Evolutionary conservation across 805 yeast species (phyloP).

Genomic region (Yamadazyma sp.): DNA sequence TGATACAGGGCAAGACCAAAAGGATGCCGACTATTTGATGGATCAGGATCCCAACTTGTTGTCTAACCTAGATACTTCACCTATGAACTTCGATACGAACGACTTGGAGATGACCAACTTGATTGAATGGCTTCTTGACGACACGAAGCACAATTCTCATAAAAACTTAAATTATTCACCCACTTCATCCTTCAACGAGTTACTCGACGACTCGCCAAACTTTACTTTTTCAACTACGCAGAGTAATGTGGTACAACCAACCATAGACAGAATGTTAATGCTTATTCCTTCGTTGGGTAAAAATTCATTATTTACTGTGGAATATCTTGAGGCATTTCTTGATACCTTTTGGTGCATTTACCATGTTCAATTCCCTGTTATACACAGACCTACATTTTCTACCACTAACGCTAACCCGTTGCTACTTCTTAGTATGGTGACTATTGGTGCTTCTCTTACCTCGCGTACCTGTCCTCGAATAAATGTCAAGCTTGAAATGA

Average conservation of each 20-base stretch:
- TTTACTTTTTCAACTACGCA: constrained; percentile 11
- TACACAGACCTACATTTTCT: constrained; percentile 57
- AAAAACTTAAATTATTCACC: constrained; percentile 13
- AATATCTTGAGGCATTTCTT: constrained; percentile 8
- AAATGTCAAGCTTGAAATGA: constrained; percentile 14
- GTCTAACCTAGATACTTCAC: background rate
- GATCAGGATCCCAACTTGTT: constrained; percentile 1
- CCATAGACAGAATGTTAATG: constrained; percentile 4
- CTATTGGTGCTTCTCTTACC: constrained; percentile 49
- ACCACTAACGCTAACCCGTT: constrained; percentile 46
- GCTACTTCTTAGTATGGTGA: constrained; percentile 53
- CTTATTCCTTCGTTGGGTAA: constrained; percentile 5
- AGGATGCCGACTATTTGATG: constrained; percentile 2
- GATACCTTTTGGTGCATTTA: constrained; percentile 51
- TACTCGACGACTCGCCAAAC: constrained; percentile 13
- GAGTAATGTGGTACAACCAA: constrained; percentile 6
- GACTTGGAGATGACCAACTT: constrained; percentile 10
- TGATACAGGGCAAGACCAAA: no score
- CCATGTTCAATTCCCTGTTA: constrained; percentile 54
- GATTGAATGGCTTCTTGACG: constrained; percentile 11
- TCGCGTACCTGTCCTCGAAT: constrained; percentile 21
- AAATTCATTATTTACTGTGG: constrained; percentile 2
- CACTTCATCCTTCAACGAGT: constrained; percentile 12
- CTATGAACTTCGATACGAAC: constrained; percentile 6
- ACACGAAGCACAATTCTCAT: constrained; percentile 6